These are phyloP conservation scores for Berberis thunbergii DNA, from an alignment of 164 flowering plant species.

Conservation along the genomic window DNA sequence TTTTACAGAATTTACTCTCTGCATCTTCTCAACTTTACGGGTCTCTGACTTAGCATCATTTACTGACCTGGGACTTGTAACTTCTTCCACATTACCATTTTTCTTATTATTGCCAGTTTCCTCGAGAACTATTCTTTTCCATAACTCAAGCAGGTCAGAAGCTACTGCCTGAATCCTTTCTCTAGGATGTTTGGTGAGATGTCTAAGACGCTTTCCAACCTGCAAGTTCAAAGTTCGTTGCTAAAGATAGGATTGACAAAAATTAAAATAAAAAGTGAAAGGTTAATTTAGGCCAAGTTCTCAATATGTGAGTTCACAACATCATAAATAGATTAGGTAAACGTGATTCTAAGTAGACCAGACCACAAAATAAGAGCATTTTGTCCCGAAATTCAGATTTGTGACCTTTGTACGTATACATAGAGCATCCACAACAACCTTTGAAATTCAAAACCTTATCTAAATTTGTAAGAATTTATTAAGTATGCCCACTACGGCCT, in stretches of 20 bases:
- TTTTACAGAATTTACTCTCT: slow-evolving; percentile 16
- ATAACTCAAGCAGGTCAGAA: slow-evolving; percentile 57
- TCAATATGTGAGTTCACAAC: no score
- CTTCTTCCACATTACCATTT: slow-evolving; percentile 23
- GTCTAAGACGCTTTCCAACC: slow-evolving; percentile 81
- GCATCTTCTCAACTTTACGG: slow-evolving; percentile 25
- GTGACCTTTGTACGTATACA: no score
- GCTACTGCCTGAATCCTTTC: slow-evolving; percentile 59
- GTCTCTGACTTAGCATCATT: slow-evolving; percentile 17
- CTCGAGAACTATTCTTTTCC: slow-evolving; percentile 76
- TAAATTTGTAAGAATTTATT: no score
- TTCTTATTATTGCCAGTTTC: slow-evolving; percentile 55
- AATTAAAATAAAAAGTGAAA: background rate
- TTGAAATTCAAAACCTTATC: no score
- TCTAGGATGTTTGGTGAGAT: slow-evolving; percentile 73
- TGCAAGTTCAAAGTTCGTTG: slow-evolving; percentile 17
- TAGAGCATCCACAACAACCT: no score
- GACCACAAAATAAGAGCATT: no score
- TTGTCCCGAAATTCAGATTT: no score
- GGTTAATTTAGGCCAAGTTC: no score
- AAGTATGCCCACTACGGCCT: no score
- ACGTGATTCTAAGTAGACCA: no score
- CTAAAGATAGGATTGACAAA: background rate
- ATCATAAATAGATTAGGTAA: no score
- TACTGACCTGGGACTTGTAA: slow-evolving; percentile 17